Evolutionary conservation across 2,329 filamentous ascomycete genomes (phyloP).

Genomic region (Aspergillus ochraceus): DNA sequence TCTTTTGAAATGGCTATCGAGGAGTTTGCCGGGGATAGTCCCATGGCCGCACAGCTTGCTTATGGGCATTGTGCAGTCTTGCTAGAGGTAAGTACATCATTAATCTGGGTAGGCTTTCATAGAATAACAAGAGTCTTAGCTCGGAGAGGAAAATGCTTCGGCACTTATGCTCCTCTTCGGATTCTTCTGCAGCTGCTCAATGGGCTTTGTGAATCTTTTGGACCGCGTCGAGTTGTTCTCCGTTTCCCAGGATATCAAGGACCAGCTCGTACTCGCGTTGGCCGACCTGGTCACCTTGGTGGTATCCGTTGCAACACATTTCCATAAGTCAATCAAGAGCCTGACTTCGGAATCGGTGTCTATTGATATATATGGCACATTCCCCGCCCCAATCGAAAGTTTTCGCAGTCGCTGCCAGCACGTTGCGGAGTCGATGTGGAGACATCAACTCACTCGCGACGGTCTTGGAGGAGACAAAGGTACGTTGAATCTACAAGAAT

Average conservation of each 20-base stretch:
- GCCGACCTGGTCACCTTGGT: conserved; percentile 37
- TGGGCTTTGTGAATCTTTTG: conserved; percentile 44
- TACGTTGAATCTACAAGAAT: conserved; percentile 6
- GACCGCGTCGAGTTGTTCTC: conserved; percentile 50
- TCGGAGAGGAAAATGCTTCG: conserved; percentile 49
- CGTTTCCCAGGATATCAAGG: conserved; percentile 49
- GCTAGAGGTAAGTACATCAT: conserved; percentile 43
- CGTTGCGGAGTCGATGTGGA: conserved; percentile 43
- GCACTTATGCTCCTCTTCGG: conserved; percentile 54
- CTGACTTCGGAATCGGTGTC: conserved; percentile 26
- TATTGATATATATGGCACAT: conserved; percentile 41
- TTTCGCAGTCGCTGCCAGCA: conserved; percentile 37
- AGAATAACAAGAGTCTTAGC: conserved; percentile 27
- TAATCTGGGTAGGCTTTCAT: not conserved
- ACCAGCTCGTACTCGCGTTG: conserved; percentile 44
- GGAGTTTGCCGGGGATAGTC: conserved; percentile 38
- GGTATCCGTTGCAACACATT: conserved; percentile 35
- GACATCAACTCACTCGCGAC: conserved; percentile 36
- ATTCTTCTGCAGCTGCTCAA: conserved; percentile 52
- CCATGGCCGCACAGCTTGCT: conserved; percentile 48
- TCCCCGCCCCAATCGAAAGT: conserved; percentile 36
- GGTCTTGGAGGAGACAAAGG: conserved; percentile 31
- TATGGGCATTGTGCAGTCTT: conserved; percentile 51
- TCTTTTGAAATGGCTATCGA: conserved; percentile 39
- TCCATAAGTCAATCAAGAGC: conserved; percentile 31